phyloP scores from a whole-genome alignment of 306 rosid genomes.

The Prunus kanzakura region DNA sequence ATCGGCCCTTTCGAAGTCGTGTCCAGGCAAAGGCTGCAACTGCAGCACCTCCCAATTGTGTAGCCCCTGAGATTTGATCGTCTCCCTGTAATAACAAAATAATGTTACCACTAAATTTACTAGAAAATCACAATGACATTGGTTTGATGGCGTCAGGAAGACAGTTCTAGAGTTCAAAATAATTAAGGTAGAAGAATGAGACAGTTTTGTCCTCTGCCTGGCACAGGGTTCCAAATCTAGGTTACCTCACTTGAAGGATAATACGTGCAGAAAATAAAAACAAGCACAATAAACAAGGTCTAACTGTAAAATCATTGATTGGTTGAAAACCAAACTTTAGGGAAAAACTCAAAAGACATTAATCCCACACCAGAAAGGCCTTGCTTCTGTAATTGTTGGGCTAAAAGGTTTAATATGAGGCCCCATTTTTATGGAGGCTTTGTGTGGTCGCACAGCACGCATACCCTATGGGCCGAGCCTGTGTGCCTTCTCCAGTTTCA shows the following conservation, averaged over 20 bases:
- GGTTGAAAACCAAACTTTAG: neutral
- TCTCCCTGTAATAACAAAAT: constrained; percentile 53
- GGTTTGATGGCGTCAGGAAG: constrained; percentile 5
- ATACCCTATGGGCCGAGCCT: no score
- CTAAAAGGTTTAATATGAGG: no score
- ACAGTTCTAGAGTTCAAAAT: neutral
- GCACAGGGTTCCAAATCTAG: no score
- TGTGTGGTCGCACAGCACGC: no score
- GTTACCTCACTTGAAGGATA: no score
- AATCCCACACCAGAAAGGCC: no score
- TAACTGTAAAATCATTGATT: neutral
- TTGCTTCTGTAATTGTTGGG: no score
- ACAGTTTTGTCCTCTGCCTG: no score
- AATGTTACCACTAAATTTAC: neutral
- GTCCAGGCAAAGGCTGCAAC: constrained; percentile 88
- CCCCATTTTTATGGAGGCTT: no score
- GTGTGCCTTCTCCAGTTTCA: neutral
- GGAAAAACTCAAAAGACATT: no score
- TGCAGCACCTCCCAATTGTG: constrained; percentile 86
- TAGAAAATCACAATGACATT: neutral
- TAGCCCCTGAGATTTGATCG: constrained; percentile 59
- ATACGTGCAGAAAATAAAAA: neutral
- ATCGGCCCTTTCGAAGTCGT: constrained; percentile 60
- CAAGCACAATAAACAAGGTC: neutral
- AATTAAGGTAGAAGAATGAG: no score